Evolutionary conservation across 2,329 filamentous ascomycete genomes (phyloP).

Genomic region (Graphilbum sp.): DNA sequence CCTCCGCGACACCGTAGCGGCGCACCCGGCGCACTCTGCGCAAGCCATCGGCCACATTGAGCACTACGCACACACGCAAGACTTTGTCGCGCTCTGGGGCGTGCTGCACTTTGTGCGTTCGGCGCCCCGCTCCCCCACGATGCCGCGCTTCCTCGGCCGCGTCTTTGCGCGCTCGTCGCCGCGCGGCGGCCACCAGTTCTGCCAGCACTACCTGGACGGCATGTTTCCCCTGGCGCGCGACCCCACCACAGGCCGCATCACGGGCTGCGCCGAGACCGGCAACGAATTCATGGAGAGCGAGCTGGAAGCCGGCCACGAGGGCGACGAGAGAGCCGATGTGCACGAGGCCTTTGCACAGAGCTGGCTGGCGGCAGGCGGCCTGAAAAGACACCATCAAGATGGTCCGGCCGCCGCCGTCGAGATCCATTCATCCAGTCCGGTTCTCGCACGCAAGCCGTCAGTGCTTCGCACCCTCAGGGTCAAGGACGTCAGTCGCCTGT

Average conservation of each 20-base stretch:
- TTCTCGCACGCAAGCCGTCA: conserved; percentile 7
- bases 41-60: conserved; percentile 55
- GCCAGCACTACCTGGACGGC: conserved; percentile 44
- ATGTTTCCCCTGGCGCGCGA: conserved; percentile 40
- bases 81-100: conserved; percentile 62
- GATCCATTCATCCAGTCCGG: conserved; percentile 13
- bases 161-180: conserved; percentile 38
- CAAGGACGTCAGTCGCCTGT: conserved; percentile 44
- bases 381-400: too few relatives aligned
- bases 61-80: conserved; percentile 60
- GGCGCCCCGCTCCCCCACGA: conserved; percentile 22
- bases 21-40: conserved; percentile 21
- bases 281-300: conserved; percentile 47
- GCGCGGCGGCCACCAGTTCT: conserved; percentile 40
- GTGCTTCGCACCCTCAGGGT: conserved; percentile 27
- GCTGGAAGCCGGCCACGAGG: conserved; percentile 27
- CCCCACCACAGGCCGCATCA: conserved; percentile 21
- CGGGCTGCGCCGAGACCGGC: conserved; percentile 16
- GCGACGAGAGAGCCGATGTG: conserved; percentile 25
- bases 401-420: conserved; percentile 9
- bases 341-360: conserved; percentile 31
- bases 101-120: conserved; percentile 48
- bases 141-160: conserved; percentile 44
- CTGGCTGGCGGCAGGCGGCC: conserved; percentile 22
- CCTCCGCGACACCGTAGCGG: conserved; percentile 15